Evolutionary conservation across 768 basidiomycete species (phyloP).

Genomic region (Mycena belliarum): DNA sequence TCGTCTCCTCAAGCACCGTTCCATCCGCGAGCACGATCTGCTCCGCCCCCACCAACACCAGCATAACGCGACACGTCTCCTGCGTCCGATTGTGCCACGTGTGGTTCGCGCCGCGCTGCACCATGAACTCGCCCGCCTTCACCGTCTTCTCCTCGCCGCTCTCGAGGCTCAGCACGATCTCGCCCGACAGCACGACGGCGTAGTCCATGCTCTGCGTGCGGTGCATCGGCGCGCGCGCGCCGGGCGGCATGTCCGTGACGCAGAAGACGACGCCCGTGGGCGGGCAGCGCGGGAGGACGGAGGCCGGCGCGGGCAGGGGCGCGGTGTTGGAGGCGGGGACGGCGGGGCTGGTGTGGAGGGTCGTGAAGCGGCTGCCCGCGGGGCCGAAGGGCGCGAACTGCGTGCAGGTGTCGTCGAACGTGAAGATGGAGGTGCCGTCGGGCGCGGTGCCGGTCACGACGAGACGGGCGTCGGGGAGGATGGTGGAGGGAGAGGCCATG

Average conservation of each 20-base stretch:
- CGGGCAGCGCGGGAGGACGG: slow-evolving; percentile 7
- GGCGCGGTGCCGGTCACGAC: background rate
- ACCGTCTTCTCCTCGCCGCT: slow-evolving; percentile 13
- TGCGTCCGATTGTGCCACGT: slow-evolving; percentile 15
- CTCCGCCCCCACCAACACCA: slow-evolving; percentile 12
- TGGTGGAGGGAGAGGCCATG: background rate
- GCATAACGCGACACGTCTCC: slow-evolving; percentile 8
- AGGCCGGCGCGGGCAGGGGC: slow-evolving; percentile 6
- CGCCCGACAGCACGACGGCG: slow-evolving; percentile 17
- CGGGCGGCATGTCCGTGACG: slow-evolving; percentile 3
- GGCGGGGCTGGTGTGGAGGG: slow-evolving; percentile 10
- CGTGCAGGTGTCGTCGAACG: background rate
- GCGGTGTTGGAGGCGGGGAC: slow-evolving; percentile 12
- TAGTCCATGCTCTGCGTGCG: slow-evolving; percentile 19
- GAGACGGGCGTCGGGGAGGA: background rate
- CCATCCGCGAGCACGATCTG: slow-evolving; percentile 14
- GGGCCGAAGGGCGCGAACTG: slow-evolving; percentile 5
- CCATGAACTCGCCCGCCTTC: slow-evolving; percentile 16
- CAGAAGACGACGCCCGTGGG: slow-evolving; percentile 11
- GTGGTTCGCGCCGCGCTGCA: slow-evolving; percentile 16
- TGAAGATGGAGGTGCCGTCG: slow-evolving; percentile 1
- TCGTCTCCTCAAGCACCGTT: slow-evolving; percentile 6
- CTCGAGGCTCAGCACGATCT: slow-evolving; percentile 14
- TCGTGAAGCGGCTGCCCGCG: background rate
- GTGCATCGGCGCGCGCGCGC: slow-evolving; percentile 16